Base-by-base conservation (phyloP, 345 rosid species). In the Cardamine occulta region DNA sequence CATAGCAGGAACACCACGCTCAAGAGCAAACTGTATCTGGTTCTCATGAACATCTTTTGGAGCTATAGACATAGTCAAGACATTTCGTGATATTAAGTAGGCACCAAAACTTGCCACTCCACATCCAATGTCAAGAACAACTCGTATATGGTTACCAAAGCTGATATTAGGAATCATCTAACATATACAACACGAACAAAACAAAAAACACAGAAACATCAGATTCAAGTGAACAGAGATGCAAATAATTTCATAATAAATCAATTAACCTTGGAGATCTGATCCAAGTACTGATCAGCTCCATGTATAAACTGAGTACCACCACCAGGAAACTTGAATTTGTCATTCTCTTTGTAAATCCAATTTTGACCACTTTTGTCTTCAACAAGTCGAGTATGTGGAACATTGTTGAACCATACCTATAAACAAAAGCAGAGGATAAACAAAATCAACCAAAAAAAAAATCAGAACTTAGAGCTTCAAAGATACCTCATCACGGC, bases 91-190 rank as follows among this genome's bases (percentile, higher is more conserved):
- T 35, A 95, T 72, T 75, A 93, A 81, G 78, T 95, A 95, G 56
- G 99, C 99, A 74, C 99, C 98, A 82, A 95, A 95, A 87, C 99
- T 95, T 48, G 99, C 98, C 77, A 92, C 98, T 40, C 99, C 98
- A 54, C 99, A 95, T 73, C 99, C 98, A 68, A 89, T 88, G 69
- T 95, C 99, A 80, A 95, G 63, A 53, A 79, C 96, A 65, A 90
- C 88, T 67, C 97, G 84, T 57, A 84, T 86, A 69, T 84, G 89
- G 13, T 23, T 80, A 66, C 99, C 99, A 86, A 91, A 95, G 48
- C 86, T 54, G 61, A 90, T 86, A 60, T 86, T 88, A 53, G 93
- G 90, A 56, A 90, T 82, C 99, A 95, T 93, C 98, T 95, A 74
- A 74, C 77, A 62, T 23, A 64, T 23, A 56, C 12, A 68, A 58